phyloP scores from a whole-genome alignment of 345 rosid genomes.

The Aquilaria sinensis region DNA sequence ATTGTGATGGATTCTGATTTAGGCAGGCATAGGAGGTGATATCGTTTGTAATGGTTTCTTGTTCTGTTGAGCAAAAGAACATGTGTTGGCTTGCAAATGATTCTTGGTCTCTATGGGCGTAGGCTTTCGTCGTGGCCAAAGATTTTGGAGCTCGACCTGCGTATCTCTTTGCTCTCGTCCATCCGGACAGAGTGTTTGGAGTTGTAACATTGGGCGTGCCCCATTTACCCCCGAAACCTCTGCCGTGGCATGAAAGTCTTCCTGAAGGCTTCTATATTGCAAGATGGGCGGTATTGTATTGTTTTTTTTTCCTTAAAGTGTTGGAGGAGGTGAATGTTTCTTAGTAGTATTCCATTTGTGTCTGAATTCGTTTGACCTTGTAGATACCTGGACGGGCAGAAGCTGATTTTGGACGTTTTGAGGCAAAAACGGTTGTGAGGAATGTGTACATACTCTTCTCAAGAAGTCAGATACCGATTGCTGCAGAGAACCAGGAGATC shows the following conservation, averaged over 20 bases:
- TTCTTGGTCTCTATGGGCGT: neutral
- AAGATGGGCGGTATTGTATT: constrained; percentile 30
- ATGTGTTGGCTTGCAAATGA: neutral
- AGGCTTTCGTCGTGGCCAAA: constrained; percentile 44
- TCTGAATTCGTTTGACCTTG: neutral
- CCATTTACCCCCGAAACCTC: constrained; percentile 16
- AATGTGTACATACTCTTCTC: constrained; percentile 40
- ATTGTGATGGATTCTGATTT: too few relatives aligned
- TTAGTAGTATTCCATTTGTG: neutral
- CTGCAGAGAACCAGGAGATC: constrained; percentile 38
- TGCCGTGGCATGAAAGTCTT: constrained; percentile 12
- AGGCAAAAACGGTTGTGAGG: constrained; percentile 39
- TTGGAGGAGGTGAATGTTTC: neutral
- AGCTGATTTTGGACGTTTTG: constrained; percentile 46
- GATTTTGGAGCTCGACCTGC: constrained; percentile 37
- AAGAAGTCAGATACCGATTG: constrained; percentile 39
- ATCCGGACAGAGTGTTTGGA: constrained; percentile 32
- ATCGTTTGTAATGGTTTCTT: too few relatives aligned
- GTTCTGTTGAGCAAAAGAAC: too few relatives aligned
- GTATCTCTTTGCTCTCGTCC: constrained; percentile 28
- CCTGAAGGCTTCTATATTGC: constrained; percentile 41
- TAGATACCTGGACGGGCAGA: constrained; percentile 49
- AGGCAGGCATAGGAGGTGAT: too few relatives aligned
- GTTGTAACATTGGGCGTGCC: constrained; percentile 36
- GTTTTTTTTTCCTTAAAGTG: neutral